A percentile compares a stretch with the other conserved stretches of the same genome.
phyloP scores from a whole-genome alignment of 495 filamentous ascomycete species.

The Talaromyces wortmannii region DNA sequence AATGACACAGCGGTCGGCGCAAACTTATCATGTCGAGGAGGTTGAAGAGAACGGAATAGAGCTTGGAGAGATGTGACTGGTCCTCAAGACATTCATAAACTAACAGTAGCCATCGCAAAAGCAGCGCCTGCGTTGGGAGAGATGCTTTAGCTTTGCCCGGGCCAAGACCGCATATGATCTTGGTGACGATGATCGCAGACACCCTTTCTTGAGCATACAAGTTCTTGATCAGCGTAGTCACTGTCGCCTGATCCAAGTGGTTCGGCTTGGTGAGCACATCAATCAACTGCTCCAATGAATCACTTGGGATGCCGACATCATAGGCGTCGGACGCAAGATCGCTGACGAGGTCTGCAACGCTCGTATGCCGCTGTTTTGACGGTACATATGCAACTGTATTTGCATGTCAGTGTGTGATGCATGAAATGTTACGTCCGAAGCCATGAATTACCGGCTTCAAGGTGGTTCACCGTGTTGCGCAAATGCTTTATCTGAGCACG shows the following conservation, averaged over 20 bases:
- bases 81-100: slow-evolving; percentile 70
- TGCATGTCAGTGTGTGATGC: slow-evolving; percentile 5
- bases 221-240: slow-evolving; percentile 60
- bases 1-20: slow-evolving; percentile 56
- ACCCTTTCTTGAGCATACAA: slow-evolving; percentile 67
- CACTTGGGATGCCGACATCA: slow-evolving; percentile 56
- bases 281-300: slow-evolving; percentile 54
- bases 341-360: slow-evolving; percentile 29
- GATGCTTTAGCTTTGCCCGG: slow-evolving; percentile 73
- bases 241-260: slow-evolving; percentile 68
- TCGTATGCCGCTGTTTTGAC: slow-evolving; percentile 34
- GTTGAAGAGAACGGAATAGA: slow-evolving; percentile 78
- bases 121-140: slow-evolving; percentile 56
- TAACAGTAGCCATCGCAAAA: slow-evolving; percentile 77
- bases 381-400: slow-evolving; percentile 32
- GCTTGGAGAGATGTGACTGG: slow-evolving; percentile 52
- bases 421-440: background rate
- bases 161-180: slow-evolving; percentile 67
- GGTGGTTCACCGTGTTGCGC: slow-evolving; percentile 30
- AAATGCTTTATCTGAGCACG: slow-evolving; percentile 11
- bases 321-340: slow-evolving; percentile 48
- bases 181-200: slow-evolving; percentile 52
- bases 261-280: slow-evolving; percentile 59
- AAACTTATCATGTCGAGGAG: slow-evolving; percentile 70
- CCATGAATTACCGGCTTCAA: slow-evolving; percentile 32